A percentile compares a stretch with the other conserved stretches of the same genome.
Evolutionary conservation across 2,329 filamentous ascomycete genomes (phyloP).

Genomic region (Fusarium sp.): DNA sequence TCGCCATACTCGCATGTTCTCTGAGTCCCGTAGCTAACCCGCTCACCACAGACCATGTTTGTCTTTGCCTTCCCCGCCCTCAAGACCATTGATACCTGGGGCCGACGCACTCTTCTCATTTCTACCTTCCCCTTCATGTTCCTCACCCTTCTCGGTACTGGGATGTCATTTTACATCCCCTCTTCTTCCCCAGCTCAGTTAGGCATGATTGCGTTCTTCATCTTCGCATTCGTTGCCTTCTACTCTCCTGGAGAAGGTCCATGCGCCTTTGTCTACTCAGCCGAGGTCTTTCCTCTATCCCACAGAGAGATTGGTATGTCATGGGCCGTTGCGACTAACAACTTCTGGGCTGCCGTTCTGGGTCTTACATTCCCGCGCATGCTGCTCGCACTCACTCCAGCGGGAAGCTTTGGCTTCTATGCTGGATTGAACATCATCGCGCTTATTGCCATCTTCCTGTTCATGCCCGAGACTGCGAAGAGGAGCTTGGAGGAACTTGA

Average conservation of each 20-base stretch:
- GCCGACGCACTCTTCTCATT: slow-evolving; percentile 71
- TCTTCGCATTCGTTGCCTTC: slow-evolving; percentile 75
- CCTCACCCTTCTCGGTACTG: slow-evolving; percentile 65
- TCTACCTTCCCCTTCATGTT: slow-evolving; percentile 78
- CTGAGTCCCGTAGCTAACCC: background rate
- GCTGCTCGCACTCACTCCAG: slow-evolving; percentile 54
- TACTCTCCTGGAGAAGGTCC: slow-evolving; percentile 73
- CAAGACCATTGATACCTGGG: slow-evolving; percentile 76
- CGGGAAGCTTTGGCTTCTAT: slow-evolving; percentile 59
- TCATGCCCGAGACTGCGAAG: slow-evolving; percentile 66
- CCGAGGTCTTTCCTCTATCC: slow-evolving; percentile 73
- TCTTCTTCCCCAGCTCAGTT: slow-evolving; percentile 35
- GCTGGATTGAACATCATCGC: slow-evolving; percentile 63
- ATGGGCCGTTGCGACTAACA: slow-evolving; percentile 71
- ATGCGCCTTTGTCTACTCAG: slow-evolving; percentile 71
- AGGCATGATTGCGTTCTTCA: slow-evolving; percentile 70
- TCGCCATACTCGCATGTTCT: too few relatives aligned
- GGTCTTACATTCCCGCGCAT: slow-evolving; percentile 65
- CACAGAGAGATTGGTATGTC: slow-evolving; percentile 74
- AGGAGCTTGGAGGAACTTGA: slow-evolving; percentile 66
- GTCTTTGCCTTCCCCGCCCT: slow-evolving; percentile 74
- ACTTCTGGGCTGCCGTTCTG: slow-evolving; percentile 65
- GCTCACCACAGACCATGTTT: slow-evolving; percentile 61
- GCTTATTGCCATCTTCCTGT: slow-evolving; percentile 63
- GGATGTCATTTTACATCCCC: background rate